These are phyloP conservation scores for Diaporthe velutina DNA, from an alignment of 2,329 filamentous ascomycete species.

Conservation along the genomic window DNA sequence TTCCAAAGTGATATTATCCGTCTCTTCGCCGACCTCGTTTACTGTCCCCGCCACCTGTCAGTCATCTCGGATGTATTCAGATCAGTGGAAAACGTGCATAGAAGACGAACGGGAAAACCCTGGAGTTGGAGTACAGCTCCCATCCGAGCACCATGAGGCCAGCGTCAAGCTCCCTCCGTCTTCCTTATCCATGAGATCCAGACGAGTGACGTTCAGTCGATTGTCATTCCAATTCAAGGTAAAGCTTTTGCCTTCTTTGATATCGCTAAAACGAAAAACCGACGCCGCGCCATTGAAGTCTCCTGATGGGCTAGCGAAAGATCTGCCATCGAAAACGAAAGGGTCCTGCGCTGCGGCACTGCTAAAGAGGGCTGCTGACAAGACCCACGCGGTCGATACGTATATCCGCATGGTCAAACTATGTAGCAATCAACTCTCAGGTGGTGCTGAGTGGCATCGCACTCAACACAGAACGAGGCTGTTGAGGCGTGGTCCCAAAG, in stretches of 20 bases:
- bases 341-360: not conserved
- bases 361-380: not conserved
- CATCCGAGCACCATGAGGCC: not conserved
- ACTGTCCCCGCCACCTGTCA: not conserved
- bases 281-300: too few relatives aligned
- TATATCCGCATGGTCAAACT: slow-evolving; percentile 18
- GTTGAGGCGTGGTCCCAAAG: not conserved
- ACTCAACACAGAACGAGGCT: slow-evolving; percentile 3
- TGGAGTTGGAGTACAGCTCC: rapidly evolving
- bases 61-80: too few relatives aligned
- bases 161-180: not conserved
- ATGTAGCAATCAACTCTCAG: not conserved
- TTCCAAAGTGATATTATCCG: too few relatives aligned
- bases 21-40: not conserved
- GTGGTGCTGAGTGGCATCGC: slow-evolving; percentile 10
- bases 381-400: not conserved
- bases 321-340: too few relatives aligned
- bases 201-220: too few relatives aligned
- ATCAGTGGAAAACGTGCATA: not conserved
- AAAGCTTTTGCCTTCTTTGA: too few relatives aligned
- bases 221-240: too few relatives aligned
- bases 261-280: too few relatives aligned
- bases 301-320: too few relatives aligned
- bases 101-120: not conserved
- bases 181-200: not conserved